Evolutionary conservation across 1,284 basidiomycete species (phyloP).

Genomic region (Ustilago esculenta): DNA sequence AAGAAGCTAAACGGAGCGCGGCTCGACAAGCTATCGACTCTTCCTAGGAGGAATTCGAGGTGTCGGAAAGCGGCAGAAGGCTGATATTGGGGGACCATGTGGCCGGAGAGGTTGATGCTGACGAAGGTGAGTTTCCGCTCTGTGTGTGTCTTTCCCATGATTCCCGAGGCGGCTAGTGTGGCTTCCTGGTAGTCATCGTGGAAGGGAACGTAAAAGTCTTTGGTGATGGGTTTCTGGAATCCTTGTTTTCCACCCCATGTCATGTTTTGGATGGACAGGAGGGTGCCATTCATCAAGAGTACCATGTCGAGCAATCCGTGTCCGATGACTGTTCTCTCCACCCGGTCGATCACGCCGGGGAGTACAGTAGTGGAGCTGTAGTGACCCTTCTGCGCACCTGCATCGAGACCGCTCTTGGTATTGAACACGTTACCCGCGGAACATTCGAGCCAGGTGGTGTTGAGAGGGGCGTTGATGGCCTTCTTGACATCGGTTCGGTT

Average conservation of each 20-base stretch:
- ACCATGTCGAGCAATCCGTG: slow-evolving; percentile 59
- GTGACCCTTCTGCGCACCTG: slow-evolving; percentile 16
- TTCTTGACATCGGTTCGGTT: slow-evolving; percentile 56
- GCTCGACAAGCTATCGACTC: slow-evolving; percentile 35
- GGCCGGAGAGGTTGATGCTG: slow-evolving; percentile 32
- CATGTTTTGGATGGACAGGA: slow-evolving; percentile 62
- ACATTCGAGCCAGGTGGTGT: slow-evolving; percentile 49
- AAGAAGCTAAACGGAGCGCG: slow-evolving; percentile 25
- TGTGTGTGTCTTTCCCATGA: slow-evolving; percentile 40
- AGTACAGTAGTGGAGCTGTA: slow-evolving; percentile 40
- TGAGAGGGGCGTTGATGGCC: slow-evolving; percentile 51
- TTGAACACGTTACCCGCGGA: slow-evolving; percentile 40
- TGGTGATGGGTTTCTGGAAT: slow-evolving; percentile 51
- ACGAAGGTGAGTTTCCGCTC: slow-evolving; percentile 63
- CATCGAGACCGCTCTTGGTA: slow-evolving; percentile 26
- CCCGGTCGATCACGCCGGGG: slow-evolving; percentile 53
- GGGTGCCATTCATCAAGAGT: slow-evolving; percentile 53
- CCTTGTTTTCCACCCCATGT: slow-evolving; percentile 63
- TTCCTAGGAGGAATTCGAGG: slow-evolving; percentile 59
- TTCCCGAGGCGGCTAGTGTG: slow-evolving; percentile 23
- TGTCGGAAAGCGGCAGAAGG: slow-evolving; percentile 53
- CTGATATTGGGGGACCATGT: slow-evolving; percentile 62
- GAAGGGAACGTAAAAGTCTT: slow-evolving; percentile 43
- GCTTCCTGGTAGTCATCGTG: slow-evolving; percentile 18
- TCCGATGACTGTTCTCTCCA: slow-evolving; percentile 51